Evolutionary conservation across 148 eudicot genomes (phyloP).

Genomic region (Fagopyrum esculentum): DNA sequence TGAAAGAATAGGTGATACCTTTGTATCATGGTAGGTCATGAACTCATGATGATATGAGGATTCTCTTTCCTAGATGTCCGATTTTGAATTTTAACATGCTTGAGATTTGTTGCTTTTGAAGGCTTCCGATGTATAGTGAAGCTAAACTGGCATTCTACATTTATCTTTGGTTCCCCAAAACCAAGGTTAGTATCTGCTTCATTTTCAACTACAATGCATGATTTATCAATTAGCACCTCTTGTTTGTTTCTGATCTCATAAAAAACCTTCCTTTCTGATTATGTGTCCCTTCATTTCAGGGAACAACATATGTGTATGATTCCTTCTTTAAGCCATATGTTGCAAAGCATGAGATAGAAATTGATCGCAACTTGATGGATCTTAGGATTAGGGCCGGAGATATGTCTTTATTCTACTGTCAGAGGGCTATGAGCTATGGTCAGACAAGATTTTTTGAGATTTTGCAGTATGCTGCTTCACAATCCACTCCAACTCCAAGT

Average conservation of each 20-base stretch:
- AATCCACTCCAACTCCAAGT: conserved; percentile 16
- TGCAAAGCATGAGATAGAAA: conserved; percentile 81
- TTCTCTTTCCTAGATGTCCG: conserved; percentile 4
- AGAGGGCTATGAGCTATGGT: conserved; percentile 52
- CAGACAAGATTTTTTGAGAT: conserved; percentile 71
- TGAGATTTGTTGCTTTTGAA: conserved; percentile 22
- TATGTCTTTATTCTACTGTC: conserved; percentile 55
- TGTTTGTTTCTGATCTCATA: neutral
- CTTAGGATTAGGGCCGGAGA: conserved; percentile 84
- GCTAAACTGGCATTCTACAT: conserved; percentile 85
- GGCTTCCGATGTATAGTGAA: conserved; percentile 97
- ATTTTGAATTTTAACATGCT: neutral
- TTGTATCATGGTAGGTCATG: conserved; percentile 66
- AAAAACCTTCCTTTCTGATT: neutral
- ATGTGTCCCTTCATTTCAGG: conserved; percentile 34
- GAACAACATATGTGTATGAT: conserved; percentile 77
- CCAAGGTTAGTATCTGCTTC: conserved; percentile 42
- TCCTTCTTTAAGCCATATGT: conserved; percentile 80
- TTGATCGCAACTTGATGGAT: conserved; percentile 80
- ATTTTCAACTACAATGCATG: neutral
- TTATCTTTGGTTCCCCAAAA: conserved; percentile 86
- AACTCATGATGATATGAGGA: neutral
- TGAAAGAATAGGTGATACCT: conserved; percentile 78
- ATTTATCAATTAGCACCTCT: neutral
- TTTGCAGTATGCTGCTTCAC: conserved; percentile 72